Evolutionary conservation across 2,329 filamentous ascomycete genomes (phyloP).

Genomic region (Trichoderma pleuroti): DNA sequence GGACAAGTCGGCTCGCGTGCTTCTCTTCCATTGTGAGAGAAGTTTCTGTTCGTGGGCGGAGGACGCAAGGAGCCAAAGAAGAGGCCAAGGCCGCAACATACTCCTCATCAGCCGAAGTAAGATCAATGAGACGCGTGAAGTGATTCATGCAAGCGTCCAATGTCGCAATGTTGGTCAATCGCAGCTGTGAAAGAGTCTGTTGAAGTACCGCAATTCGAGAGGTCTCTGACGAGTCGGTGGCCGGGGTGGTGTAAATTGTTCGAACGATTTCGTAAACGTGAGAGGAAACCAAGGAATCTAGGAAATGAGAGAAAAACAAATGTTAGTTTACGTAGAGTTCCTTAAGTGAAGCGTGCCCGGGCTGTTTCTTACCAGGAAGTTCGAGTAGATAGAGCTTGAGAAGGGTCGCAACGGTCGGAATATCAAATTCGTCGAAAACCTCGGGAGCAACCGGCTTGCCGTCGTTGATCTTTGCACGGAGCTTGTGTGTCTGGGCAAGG

Average conservation of each 20-base stretch:
- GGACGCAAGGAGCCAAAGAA: conserved; percentile 75
- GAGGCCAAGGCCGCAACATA: conserved; percentile 75
- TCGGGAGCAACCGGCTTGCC: conserved; percentile 76
- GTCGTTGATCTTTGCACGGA: conserved; percentile 80
- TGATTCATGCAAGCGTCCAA: conserved; percentile 97
- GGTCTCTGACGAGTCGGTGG: conserved; percentile 70
- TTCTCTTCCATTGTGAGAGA: conserved; percentile 94
- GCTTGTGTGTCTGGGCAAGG: conserved; percentile 75
- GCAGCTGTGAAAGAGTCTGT: conserved; percentile 89
- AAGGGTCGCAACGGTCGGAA: conserved; percentile 88
- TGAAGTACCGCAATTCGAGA: conserved; percentile 87
- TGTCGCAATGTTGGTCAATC: conserved; percentile 97
- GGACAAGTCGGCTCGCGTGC: conserved; percentile 83
- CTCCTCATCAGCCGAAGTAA: conserved; percentile 90
- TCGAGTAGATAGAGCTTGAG: conserved; percentile 94
- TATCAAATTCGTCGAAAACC: conserved; percentile 80
- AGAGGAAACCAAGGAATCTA: conserved; percentile 95
- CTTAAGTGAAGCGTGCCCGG: neutral
- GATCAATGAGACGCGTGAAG: conserved; percentile 92
- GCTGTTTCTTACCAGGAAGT: conserved; percentile 68
- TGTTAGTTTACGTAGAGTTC: neutral
- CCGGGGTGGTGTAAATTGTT: conserved; percentile 85
- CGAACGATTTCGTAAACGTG: conserved; percentile 99
- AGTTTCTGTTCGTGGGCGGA: conserved; percentile 82
- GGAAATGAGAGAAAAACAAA: neutral